Evolutionary conservation across 2,329 filamentous ascomycete species (phyloP).

Genomic region (Epichloe gansuensis): DNA sequence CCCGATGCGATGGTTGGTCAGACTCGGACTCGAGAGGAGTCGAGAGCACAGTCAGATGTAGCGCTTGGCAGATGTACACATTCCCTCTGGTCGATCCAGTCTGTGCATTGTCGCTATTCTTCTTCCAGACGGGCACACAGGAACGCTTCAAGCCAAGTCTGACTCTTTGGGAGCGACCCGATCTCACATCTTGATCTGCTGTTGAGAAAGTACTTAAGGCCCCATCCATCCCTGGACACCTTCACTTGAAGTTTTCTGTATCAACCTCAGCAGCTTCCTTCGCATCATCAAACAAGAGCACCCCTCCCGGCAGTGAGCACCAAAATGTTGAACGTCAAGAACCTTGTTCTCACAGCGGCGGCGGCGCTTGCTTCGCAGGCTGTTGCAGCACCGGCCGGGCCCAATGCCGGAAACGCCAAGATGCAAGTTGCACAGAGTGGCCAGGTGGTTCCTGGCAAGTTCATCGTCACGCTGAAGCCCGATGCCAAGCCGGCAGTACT

Average conservation of each 20-base stretch:
- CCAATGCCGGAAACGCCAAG: conserved; percentile 5
- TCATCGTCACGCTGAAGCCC: conserved; percentile 50
- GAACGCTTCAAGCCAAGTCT: not conserved
- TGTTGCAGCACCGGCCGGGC: conserved; percentile 11
- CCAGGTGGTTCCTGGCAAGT: conserved; percentile 28
- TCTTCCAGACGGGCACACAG: too few relatives aligned
- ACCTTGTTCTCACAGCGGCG: conserved; percentile 13
- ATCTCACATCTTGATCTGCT: not conserved
- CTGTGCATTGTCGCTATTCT: not conserved
- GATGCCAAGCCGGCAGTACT: conserved; percentile 31
- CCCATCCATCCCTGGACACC: not conserved
- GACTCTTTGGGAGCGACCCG: not conserved
- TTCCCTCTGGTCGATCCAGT: not conserved
- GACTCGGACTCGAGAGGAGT: too few relatives aligned
- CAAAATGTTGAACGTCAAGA: conserved; percentile 19
- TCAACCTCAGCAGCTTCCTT: not conserved
- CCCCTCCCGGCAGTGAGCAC: not conserved
- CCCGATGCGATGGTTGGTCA: too few relatives aligned
- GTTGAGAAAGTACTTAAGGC: not conserved
- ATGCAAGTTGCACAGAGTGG: conserved; percentile 1
- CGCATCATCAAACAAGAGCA: not conserved
- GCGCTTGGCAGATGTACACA: too few relatives aligned
- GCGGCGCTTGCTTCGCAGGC: conserved; percentile 13
- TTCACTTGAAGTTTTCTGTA: not conserved
- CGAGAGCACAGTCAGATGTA: too few relatives aligned